Evolutionary conservation across 2,329 filamentous ascomycete species (phyloP).

Genomic region (Penicillium sp.): DNA sequence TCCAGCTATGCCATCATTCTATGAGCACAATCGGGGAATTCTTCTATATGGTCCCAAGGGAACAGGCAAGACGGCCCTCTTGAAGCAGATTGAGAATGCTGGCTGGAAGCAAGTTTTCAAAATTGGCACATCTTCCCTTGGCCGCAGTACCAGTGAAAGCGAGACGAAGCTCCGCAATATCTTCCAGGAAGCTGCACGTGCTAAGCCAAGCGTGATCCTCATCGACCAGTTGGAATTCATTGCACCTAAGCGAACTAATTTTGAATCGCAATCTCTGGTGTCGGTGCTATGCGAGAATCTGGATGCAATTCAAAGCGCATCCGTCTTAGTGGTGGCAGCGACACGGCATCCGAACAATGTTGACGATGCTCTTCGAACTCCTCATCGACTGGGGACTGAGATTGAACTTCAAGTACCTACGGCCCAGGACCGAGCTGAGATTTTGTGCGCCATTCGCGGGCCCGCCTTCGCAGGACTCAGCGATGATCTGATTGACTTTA

Average conservation of each 20-base stretch:
- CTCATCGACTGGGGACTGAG: conserved; percentile 65
- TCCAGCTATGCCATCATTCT: conserved; percentile 44
- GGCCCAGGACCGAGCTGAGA: conserved; percentile 68
- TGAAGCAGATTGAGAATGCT: conserved; percentile 66
- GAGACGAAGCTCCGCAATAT: conserved; percentile 63
- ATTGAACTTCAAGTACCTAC: conserved; percentile 80
- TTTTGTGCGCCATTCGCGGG: conserved; percentile 63
- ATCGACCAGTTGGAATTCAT: conserved; percentile 77
- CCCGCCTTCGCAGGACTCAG: conserved; percentile 50
- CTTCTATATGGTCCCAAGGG: conserved; percentile 80
- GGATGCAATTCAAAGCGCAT: conserved; percentile 46
- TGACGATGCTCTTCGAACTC: conserved; percentile 66
- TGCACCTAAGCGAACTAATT: conserved; percentile 59
- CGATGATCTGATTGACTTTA: conserved; percentile 57
- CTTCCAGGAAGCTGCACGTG: conserved; percentile 68
- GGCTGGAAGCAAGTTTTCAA: conserved; percentile 71
- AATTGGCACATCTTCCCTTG: conserved; percentile 37
- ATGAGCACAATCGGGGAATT: conserved; percentile 57
- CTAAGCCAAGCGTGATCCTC: conserved; percentile 74
- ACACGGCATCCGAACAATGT: conserved; percentile 74
- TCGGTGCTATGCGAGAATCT: conserved; percentile 45
- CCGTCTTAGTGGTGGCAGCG: conserved; percentile 73
- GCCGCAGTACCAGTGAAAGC: conserved; percentile 43
- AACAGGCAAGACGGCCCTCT: conserved; percentile 78
- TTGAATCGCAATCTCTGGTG: conserved; percentile 43